Evolutionary conservation across 139 green algal genomes (phyloP).

Genomic region (Astrephomene gubernaculifera): DNA sequence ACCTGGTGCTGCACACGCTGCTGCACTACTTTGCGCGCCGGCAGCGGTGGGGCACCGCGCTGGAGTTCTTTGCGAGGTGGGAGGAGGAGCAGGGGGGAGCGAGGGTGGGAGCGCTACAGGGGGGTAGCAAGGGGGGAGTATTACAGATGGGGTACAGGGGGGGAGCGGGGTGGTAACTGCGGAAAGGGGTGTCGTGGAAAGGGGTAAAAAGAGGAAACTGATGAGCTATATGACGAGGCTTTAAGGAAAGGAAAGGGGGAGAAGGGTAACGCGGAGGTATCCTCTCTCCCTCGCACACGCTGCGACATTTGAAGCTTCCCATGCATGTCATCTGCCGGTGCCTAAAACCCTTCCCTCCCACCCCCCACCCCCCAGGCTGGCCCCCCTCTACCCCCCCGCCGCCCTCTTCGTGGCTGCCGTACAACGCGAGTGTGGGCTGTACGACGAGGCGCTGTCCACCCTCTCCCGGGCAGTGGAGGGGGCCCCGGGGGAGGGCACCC

Average conservation of each 20-base stretch:
- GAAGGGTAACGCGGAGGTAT: no score
- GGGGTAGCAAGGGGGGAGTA: neutral
- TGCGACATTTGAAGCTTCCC: no score
- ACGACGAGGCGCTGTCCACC: constrained; percentile 42
- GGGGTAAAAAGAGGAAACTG: no score
- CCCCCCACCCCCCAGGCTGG: constrained; percentile 26
- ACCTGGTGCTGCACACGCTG: constrained; percentile 58
- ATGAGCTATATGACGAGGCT: no score
- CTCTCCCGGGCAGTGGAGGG: constrained; percentile 38
- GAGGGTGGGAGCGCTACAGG: neutral
- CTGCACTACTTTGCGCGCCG: constrained; percentile 61
- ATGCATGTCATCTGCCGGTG: no score
- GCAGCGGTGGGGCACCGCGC: constrained; percentile 58
- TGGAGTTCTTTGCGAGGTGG: constrained; percentile 58
- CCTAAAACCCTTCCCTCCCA: neutral
- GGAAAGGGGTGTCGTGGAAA: no score
- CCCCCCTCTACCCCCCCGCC: constrained; percentile 22
- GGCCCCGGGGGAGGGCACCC: constrained; percentile 12
- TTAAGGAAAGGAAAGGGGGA: no score
- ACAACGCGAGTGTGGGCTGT: constrained; percentile 49
- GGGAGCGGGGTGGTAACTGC: no score
- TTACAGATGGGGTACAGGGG: neutral
- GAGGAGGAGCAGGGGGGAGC: neutral
- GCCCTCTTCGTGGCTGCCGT: constrained; percentile 52
- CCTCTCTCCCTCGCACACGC: no score